Percentiles rank a stretch among this genome's conserved stretches.
Conservation (phyloP, 2,329 filamentous ascomycete species). For the Cadophora luteo-olivacea region DNA sequence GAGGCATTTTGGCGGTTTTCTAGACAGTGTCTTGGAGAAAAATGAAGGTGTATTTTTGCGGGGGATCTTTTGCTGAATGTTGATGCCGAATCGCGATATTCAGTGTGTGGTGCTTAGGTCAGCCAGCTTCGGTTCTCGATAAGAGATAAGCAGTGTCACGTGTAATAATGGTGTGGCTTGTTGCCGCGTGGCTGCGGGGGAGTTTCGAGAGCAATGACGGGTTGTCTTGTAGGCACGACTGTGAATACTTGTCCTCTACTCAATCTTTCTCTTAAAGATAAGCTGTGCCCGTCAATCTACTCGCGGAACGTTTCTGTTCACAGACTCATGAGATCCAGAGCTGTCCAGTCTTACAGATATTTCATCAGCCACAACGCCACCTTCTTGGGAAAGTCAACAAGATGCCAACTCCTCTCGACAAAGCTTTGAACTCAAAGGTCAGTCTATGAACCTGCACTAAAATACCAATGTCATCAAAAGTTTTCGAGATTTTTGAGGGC, state of each 20-base stretch:
- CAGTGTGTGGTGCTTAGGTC: slow-evolving; percentile 31
- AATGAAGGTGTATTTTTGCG: slow-evolving; percentile 30
- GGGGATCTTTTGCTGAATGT: slow-evolving; percentile 23
- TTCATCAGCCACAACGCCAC: slow-evolving; percentile 7
- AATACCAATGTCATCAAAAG: background rate
- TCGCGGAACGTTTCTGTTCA: no score
- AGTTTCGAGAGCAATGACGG: background rate
- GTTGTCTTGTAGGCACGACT: slow-evolving; percentile 2
- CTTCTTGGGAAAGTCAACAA: slow-evolving; percentile 44
- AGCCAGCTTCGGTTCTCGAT: slow-evolving; percentile 29
- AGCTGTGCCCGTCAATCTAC: no score
- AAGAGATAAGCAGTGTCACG: slow-evolving; percentile 1
- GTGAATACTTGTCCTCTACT: slow-evolving; percentile 10
- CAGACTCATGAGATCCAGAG: no score
- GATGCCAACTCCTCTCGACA: slow-evolving; percentile 75
- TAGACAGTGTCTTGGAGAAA: slow-evolving; percentile 33
- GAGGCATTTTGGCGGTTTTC: slow-evolving; percentile 84
- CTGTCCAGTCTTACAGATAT: background rate
- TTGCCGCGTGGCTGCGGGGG: slow-evolving; percentile 14
- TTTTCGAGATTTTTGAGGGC: background rate
- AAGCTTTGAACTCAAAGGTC: slow-evolving; percentile 74
- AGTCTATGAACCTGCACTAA: slow-evolving; percentile 49
- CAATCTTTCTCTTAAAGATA: background rate
- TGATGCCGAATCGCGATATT: slow-evolving; percentile 19
- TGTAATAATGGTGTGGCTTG: background rate